Evolutionary conservation across 2,329 filamentous ascomycete genomes (phyloP), one percentile per base, ranked within the genome.

Genomic region (Claviceps africana): DNA sequence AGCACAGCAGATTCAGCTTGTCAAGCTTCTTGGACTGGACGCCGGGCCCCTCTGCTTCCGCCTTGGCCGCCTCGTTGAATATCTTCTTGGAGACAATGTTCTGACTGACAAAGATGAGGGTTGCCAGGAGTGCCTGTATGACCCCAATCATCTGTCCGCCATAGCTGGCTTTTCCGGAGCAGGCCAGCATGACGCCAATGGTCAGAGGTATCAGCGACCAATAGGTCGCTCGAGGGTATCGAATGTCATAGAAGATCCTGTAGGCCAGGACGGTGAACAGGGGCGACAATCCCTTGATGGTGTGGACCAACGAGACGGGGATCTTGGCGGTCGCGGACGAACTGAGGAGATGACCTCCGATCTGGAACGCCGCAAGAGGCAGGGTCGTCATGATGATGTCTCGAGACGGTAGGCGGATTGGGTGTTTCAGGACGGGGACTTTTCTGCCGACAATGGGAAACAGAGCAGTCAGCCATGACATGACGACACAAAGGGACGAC

Each of bases 1-100:
- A 98, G 72, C 87, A 97, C 3, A 98, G 76, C 19, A 98, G 75
- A 64, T 98, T 98, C 42, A 98, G 79, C 70, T 98, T 98, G 71
- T 98, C 93, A 19, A 96, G 78, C 69, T 95, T 97, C 56, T 83
- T 82, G 44, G 81, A 78, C 52, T 78, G 77, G 13, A 75, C 69
- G 0, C 77, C 75, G 7, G 74, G 67, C 1, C 79, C 79, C 51
- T 95, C 88, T 8, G 83, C 81, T 68, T 96, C 91, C 2, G 88
- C 86, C 54, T 83, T 83, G 7, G 88, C 85, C 7, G 88, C 88
- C 64, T 96, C 90, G 66, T 96, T 98, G 74, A 98, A 98, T 10
- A 98, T 81, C 58, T 88, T 88, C 70, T 98, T 98, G 21, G 91
- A 97, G 58, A 96, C 95, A 53, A 98, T 98, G 64, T 98, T 98